These are phyloP conservation scores for Entomortierella parvispora DNA, from an alignment of 192 early-diverging fungal genomes.

Conservation along the genomic window DNA sequence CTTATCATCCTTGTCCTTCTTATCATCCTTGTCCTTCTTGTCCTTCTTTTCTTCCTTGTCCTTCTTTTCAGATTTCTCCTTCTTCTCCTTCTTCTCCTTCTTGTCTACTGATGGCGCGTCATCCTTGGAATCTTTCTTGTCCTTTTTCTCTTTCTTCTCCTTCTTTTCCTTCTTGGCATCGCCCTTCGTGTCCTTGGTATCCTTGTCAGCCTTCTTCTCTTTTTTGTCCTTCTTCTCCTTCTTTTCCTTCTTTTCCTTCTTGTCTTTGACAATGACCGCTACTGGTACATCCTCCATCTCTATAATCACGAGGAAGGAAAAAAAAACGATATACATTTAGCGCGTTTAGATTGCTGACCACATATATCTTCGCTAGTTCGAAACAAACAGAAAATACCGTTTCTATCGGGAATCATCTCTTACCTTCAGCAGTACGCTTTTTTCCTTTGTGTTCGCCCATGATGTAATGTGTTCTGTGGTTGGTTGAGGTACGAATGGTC, in stretches of 20 bases:
- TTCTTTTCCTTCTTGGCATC: constrained; percentile 4
- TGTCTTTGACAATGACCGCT: neutral
- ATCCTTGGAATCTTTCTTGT: too few species aligned
- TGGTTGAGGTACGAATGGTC: too few species aligned
- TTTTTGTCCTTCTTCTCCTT: constrained; percentile 23
- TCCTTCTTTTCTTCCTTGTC: constrained; percentile 45
- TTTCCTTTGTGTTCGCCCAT: constrained; percentile 17
- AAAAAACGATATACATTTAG: too few species aligned
- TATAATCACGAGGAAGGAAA: constrained; percentile 1
- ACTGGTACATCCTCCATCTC: constrained; percentile 19
- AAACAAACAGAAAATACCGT: too few species aligned
- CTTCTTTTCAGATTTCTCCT: constrained; percentile 29
- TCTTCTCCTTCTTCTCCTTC: constrained; percentile 14
- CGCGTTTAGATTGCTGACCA: too few species aligned
- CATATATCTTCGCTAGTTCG: too few species aligned
- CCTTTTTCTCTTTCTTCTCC: constrained; percentile 18
- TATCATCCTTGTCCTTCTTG: constrained; percentile 48
- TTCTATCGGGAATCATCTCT: too few species aligned
- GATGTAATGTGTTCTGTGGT: neutral
- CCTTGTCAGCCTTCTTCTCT: constrained; percentile 10
- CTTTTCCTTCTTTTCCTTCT: constrained; percentile 22
- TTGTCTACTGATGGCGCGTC: neutral
- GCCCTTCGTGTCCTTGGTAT: constrained; percentile 8
- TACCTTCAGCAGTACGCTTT: constrained; percentile 18
- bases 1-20: constrained; percentile 10